Percentiles rank a stretch among this genome's conserved stretches.
These are phyloP conservation scores for Trypanosoma cruzi DNA, from an alignment of 208 protist genomes.

Conservation along the genomic window DNA sequence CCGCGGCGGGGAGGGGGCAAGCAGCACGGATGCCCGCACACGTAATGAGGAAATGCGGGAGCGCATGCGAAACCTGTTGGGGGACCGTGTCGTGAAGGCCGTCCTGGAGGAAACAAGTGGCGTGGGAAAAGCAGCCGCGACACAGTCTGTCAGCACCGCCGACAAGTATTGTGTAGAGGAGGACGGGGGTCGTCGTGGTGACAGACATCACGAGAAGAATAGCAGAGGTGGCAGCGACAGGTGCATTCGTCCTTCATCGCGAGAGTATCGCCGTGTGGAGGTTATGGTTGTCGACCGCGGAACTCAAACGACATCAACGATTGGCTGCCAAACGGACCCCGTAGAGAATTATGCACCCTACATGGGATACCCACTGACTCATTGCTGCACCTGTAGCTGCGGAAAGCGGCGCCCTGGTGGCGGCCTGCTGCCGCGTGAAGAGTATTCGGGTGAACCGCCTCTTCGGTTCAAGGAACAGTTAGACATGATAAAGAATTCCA, in stretches of 20 bases:
- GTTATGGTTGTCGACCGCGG: slow-evolving; percentile 86
- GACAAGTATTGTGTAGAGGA: slow-evolving; percentile 12
- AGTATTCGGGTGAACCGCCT: slow-evolving; percentile 18
- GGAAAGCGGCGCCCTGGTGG: slow-evolving; percentile 16
- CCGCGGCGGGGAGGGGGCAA: background rate
- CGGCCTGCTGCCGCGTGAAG: slow-evolving; percentile 24
- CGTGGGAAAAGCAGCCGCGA: background rate
- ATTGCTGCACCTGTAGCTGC: background rate
- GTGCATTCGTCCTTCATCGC: background rate
- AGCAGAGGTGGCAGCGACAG: background rate
- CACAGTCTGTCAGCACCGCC: slow-evolving; percentile 4
- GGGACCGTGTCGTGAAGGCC: slow-evolving; percentile 38
- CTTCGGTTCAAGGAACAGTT: slow-evolving; percentile 56
- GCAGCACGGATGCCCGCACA: background rate
- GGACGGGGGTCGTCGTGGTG: no score
- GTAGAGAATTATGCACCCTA: slow-evolving; percentile 18
- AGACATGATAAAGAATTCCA: slow-evolving; percentile 75
- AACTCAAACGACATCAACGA: slow-evolving; percentile 76
- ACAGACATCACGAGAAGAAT: no score
- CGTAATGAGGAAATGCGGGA: slow-evolving; percentile 62
- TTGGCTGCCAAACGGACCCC: slow-evolving; percentile 78
- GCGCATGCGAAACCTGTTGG: slow-evolving; percentile 57
- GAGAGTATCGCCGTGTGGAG: slow-evolving; percentile 49
- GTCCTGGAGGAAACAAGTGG: slow-evolving; percentile 4
- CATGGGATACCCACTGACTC: background rate